These are phyloP conservation scores for Pythium folliculosum DNA, from an alignment of 352 stramenopile species.

Conservation along the genomic window DNA sequence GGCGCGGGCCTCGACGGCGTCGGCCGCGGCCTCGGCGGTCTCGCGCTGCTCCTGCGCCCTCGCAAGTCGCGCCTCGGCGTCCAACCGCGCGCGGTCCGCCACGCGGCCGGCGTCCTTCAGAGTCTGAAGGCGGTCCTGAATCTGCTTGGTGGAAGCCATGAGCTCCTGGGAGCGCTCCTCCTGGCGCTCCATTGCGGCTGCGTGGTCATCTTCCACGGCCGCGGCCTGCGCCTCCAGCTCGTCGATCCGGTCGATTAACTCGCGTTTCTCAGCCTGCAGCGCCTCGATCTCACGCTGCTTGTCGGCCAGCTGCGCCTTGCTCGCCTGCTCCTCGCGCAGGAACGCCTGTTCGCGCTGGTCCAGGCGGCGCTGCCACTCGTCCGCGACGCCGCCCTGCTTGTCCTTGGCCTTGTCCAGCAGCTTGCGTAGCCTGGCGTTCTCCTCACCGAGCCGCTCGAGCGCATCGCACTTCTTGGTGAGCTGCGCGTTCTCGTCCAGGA, in stretches of 20 bases:
- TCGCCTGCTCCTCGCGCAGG: slow-evolving; percentile 53
- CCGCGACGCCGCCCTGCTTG: slow-evolving; percentile 34
- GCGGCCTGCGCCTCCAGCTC: slow-evolving; percentile 20
- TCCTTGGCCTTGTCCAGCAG: slow-evolving; percentile 52
- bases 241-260: slow-evolving; percentile 17
- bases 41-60: slow-evolving; percentile 46
- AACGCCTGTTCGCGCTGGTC: slow-evolving; percentile 54
- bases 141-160: slow-evolving; percentile 29
- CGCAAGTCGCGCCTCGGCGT: slow-evolving; percentile 39
- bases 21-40: slow-evolving; percentile 47
- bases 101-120: slow-evolving; percentile 32
- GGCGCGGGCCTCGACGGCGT: slow-evolving; percentile 42
- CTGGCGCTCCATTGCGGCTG: slow-evolving; percentile 26
- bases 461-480: slow-evolving; percentile 32
- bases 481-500: slow-evolving; percentile 54
- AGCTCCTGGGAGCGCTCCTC: slow-evolving; percentile 30
- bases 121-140: slow-evolving; percentile 38
- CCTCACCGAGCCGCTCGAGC: slow-evolving; percentile 42
- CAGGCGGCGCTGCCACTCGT: slow-evolving; percentile 40
- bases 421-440: slow-evolving; percentile 55
- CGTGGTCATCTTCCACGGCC: slow-evolving; percentile 15
- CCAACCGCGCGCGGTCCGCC: slow-evolving; percentile 32
- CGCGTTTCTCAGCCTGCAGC: slow-evolving; percentile 31
- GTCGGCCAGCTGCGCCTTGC: slow-evolving; percentile 37
- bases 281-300: slow-evolving; percentile 31